Evolutionary conservation across 2,329 filamentous ascomycete species (phyloP).

Genomic region (Corniculantispora saksenae): DNA sequence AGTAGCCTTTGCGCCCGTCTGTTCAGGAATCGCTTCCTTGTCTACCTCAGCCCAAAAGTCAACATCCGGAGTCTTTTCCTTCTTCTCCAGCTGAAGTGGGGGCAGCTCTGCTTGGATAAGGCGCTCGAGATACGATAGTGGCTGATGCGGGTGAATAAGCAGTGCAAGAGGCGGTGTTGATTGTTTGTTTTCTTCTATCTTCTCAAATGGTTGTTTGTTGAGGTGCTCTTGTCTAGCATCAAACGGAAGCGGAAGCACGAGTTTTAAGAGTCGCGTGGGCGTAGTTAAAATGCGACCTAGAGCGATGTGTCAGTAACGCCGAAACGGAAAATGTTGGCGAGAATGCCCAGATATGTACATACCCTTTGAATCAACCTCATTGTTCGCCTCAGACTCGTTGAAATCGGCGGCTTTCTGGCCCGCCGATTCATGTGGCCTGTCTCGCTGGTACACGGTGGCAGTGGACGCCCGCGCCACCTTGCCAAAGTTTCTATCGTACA

Average conservation of each 20-base stretch:
- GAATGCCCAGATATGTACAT: not conserved
- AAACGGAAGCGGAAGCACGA: constrained; percentile 70
- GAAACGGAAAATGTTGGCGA: not conserved
- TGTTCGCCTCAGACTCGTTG: constrained; percentile 18
- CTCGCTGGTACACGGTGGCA: constrained; percentile 11
- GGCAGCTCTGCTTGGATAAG: constrained; percentile 87
- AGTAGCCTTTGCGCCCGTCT: constrained; percentile 33
- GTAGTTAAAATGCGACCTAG: constrained; percentile 78
- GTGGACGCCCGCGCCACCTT: constrained; percentile 15
- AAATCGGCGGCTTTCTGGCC: not conserved
- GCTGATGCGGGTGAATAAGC: constrained; percentile 85
- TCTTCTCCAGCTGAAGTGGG: constrained; percentile 62
- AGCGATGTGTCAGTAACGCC: not conserved
- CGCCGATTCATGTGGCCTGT: not conserved
- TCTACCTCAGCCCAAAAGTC: constrained; percentile 79
- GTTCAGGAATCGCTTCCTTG: constrained; percentile 49
- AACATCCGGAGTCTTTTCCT: constrained; percentile 71
- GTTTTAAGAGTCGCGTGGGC: constrained; percentile 75
- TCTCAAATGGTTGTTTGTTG: constrained; percentile 42
- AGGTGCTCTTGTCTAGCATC: constrained; percentile 41
- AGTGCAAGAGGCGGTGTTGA: constrained; percentile 79
- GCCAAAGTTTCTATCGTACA: constrained; percentile 4
- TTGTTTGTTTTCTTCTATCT: constrained; percentile 33
- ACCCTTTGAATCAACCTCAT: constrained; percentile 28
- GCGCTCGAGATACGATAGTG: constrained; percentile 84